Base-by-base conservation (phyloP, 2,329 filamentous ascomycete species). In the Kalaharituber pfeilii region DNA sequence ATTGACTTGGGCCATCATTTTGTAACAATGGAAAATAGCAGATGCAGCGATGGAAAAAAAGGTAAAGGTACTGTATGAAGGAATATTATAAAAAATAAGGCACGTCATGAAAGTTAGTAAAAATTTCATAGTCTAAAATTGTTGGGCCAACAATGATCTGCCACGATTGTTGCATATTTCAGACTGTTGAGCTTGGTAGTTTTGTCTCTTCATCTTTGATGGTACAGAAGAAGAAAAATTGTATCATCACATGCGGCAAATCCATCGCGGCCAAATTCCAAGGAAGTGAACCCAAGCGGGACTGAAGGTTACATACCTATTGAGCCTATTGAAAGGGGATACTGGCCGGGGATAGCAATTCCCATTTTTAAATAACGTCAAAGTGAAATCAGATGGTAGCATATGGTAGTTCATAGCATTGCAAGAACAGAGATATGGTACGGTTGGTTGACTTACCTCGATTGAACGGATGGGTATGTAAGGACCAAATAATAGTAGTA, bases 1-100 rank as follows among this genome's bases (percentile, higher is more conserved):
- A 77, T 77, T 73, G 72, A 76, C 74, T 76, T 67, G 70, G 75
- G 73, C 75, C 75, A 75, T 77, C 74, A 72, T 75, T n/a, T 45
- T 50, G 22, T 58, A 44, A 58, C 54, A 66, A 66, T 63, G 62
- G 65, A 60, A 59, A 57, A 39, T 49, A 13, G 45, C 7, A 13
- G 27, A 47, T 22, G 29, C 39, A 27, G 53, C 50, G 2, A 27
- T 15, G 22, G 25, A 27, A 50, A 28, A 30, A 28, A 4, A 3
- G 24, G n/a, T 18, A 29, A 28, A 50, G 27, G 47, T 50, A 13
- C 11, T 18, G 27, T n/a, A 15, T 50, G 13, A 27, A 15, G 13
- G 11, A 15, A 28, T 6, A 7, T 5, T 28, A 27, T 15, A 9
- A 33, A 24, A 49, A 39, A 13, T 20, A 50, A 56, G 11, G 49